A percentile compares a stretch with the other conserved stretches of the same genome.
These are phyloP conservation scores for Hura crepitans DNA, from an alignment of 441 rosid genomes.

Conservation along the genomic window DNA sequence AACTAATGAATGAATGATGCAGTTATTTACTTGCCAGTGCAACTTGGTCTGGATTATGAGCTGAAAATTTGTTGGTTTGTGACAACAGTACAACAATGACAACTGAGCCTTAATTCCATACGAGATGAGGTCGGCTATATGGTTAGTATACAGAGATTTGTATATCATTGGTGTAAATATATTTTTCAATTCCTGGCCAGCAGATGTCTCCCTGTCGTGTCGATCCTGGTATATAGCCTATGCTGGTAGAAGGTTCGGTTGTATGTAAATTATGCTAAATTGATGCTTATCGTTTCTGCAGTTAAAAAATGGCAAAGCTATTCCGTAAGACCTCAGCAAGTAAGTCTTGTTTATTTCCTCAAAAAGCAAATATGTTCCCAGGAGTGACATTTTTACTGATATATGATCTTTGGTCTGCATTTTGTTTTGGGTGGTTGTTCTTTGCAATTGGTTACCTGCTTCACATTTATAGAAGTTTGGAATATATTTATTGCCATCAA, in stretches of 20 bases:
- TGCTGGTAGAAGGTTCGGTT: too few species aligned
- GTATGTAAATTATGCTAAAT: too few species aligned
- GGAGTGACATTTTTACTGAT: neutral
- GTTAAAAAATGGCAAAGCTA: neutral
- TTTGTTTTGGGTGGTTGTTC: neutral
- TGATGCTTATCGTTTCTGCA: neutral
- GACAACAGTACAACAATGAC: too few species aligned
- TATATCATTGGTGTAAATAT: too few species aligned
- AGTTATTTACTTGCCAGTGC: conserved; percentile 33
- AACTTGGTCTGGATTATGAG: conserved; percentile 67
- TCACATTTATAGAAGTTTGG: neutral
- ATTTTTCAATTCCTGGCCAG: too few species aligned
- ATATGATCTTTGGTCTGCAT: neutral
- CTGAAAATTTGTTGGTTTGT: too few species aligned
- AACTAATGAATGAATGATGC: too few species aligned
- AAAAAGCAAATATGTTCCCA: neutral
- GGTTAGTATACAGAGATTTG: too few species aligned
- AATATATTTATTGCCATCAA: neutral
- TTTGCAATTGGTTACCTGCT: neutral
- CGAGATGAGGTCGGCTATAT: too few species aligned
- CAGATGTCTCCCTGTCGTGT: too few species aligned
- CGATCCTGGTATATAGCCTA: too few species aligned
- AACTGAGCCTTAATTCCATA: too few species aligned
- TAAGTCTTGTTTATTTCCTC: neutral
- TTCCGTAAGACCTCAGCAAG: neutral